Evolutionary conservation across 2,329 filamentous ascomycete genomes (phyloP).

Genomic region (Teratosphaeria epicoccoides): DNA sequence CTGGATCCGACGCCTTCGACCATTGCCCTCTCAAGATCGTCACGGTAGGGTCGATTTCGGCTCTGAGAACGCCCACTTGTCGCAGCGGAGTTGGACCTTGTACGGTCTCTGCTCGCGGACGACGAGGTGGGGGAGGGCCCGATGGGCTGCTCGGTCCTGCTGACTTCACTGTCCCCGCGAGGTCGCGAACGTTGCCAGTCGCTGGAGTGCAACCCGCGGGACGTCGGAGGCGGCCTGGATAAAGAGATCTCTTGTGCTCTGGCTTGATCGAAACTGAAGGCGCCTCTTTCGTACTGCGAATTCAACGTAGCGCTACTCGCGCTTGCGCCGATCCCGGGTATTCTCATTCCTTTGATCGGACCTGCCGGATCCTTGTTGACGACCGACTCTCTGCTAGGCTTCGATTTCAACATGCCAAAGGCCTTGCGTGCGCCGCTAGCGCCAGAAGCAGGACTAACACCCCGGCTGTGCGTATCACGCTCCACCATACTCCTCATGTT

Average conservation of each 20-base stretch:
- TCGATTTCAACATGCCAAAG: conserved; percentile 53
- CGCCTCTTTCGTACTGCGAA: conserved; percentile 16
- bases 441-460: conserved; percentile 26
- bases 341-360: conserved; percentile 49
- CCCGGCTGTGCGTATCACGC: conserved; percentile 39
- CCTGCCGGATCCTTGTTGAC: conserved; percentile 34
- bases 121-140: conserved; percentile 29
- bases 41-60: conserved; percentile 38
- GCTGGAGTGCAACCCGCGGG: conserved; percentile 20
- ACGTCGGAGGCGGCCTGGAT: not conserved
- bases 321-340: conserved; percentile 42
- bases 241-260: conserved; percentile 16
- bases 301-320: conserved; percentile 28
- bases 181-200: conserved; percentile 22
- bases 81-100: conserved; percentile 46
- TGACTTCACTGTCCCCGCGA: conserved; percentile 27
- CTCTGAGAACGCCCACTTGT: conserved; percentile 45
- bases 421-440: conserved; percentile 40
- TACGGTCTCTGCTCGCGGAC: conserved; percentile 32
- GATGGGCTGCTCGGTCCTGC: conserved; percentile 6
- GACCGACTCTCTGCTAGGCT: conserved; percentile 58
- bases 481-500: conserved; percentile 60
- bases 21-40: conserved; percentile 43
- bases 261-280: conserved; percentile 14
- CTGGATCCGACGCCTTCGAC: conserved; percentile 33